Evolutionary conservation across 108 stramenopile species (phyloP).

Genomic region (Nannochloropsis granulata): DNA sequence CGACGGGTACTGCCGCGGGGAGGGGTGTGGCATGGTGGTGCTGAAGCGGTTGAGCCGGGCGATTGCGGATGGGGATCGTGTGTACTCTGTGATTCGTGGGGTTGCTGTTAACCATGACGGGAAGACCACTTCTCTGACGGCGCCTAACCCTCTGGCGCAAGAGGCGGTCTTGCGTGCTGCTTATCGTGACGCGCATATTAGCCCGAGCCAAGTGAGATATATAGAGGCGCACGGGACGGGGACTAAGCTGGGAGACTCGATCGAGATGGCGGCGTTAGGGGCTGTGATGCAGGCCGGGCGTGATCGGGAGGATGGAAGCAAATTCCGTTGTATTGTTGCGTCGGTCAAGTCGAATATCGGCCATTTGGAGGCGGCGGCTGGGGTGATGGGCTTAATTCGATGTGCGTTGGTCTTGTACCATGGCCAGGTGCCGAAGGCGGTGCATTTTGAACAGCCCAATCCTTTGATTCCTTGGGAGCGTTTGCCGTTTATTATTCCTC

Average conservation of each 20-base stretch:
- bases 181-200: neutral
- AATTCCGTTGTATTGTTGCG: neutral
- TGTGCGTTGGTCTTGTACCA: neutral
- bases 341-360: conserved; percentile 12
- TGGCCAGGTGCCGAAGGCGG: neutral
- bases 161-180: neutral
- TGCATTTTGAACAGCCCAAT: neutral
- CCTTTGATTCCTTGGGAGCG: neutral
- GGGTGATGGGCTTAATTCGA: conserved; percentile 1
- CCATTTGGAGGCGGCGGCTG: conserved; percentile 18
- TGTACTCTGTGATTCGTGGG: neutral
- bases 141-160: conserved; percentile 10
- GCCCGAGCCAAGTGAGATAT: neutral
- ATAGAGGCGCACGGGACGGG: conserved; percentile 30
- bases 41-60: neutral
- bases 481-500: neutral
- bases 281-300: neutral
- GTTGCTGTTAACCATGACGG: conserved; percentile 11
- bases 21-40: conserved; percentile 7
- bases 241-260: conserved; percentile 20
- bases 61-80: neutral
- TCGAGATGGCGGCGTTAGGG: conserved; percentile 7
- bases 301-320: neutral
- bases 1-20: conserved; percentile 17
- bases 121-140: conserved; percentile 8